phyloP scores from a whole-genome alignment of 116 monocot species.

The Cymodocea nodosa region DNA sequence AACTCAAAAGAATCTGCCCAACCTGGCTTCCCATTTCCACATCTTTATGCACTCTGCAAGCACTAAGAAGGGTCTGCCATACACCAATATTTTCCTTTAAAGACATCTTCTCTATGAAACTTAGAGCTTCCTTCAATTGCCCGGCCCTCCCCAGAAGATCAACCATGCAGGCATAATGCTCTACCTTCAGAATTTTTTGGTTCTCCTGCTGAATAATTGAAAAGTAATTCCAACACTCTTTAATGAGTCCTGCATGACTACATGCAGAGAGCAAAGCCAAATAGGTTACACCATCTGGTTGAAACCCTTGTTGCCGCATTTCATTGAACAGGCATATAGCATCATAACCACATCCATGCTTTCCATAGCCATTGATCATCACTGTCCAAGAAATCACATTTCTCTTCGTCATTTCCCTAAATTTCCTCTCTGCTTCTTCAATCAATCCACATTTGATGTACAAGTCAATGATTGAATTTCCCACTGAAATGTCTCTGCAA shows the following conservation, averaged over 20 bases:
- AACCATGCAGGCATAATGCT: constrained; percentile 69
- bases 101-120: constrained; percentile 41
- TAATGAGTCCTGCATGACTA: constrained; percentile 51
- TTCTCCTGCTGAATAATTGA: constrained; percentile 9
- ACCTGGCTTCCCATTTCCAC: constrained; percentile 26
- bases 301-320: constrained; percentile 36
- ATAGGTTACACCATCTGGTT: constrained; percentile 31
- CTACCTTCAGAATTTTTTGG: constrained; percentile 16
- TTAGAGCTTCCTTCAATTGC: constrained; percentile 37
- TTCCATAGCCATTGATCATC: constrained; percentile 44
- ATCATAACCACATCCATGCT: constrained; percentile 22
- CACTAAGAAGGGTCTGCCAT: constrained; percentile 58
- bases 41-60: constrained; percentile 45
- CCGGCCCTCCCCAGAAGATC: constrained; percentile 63
- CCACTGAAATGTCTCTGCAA: constrained; percentile 26
- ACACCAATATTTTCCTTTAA: constrained; percentile 26
- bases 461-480: constrained; percentile 52
- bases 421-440: constrained; percentile 22
- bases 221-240: constrained; percentile 37
- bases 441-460: constrained; percentile 57
- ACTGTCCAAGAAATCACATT: constrained; percentile 44
- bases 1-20: constrained; percentile 17
- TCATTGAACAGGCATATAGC: constrained; percentile 27
- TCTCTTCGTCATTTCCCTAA: constrained; percentile 14
- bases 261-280: constrained; percentile 45